A percentile compares a stretch with the other conserved stretches of the same genome.
Evolutionary conservation across 2,329 filamentous ascomycete genomes (phyloP).

Genomic region (Chrysosphaeria jannelii): DNA sequence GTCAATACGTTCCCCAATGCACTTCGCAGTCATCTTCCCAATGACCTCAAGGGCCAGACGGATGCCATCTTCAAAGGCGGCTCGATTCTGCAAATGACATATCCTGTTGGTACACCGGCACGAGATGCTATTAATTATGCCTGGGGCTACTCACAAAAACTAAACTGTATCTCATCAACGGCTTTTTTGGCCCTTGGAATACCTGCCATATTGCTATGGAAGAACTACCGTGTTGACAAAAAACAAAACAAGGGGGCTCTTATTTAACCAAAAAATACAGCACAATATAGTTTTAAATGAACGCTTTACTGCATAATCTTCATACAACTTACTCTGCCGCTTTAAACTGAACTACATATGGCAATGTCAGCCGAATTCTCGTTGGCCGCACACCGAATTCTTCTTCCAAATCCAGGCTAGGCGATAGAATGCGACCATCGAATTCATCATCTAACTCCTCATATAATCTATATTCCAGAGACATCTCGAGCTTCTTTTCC

Average conservation of each 20-base stretch:
- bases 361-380: too few species aligned
- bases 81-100: slow-evolving; percentile 20
- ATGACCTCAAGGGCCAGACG: slow-evolving; percentile 17
- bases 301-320: too few species aligned
- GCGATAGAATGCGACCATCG: too few species aligned
- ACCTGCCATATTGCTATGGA: slow-evolving; percentile 4
- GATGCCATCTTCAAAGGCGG: slow-evolving; percentile 13
- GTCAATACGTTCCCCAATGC: slow-evolving; percentile 21
- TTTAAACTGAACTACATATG: too few species aligned
- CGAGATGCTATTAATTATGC: slow-evolving; percentile 24
- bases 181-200: slow-evolving; percentile 7
- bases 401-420: too few species aligned
- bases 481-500: too few species aligned
- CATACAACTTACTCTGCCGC: too few species aligned
- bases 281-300: too few species aligned
- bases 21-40: slow-evolving; percentile 15
- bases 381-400: too few species aligned
- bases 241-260: slow-evolving; percentile 6
- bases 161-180: slow-evolving; percentile 17
- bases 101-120: slow-evolving; percentile 16
- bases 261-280: too few species aligned
- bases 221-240: slow-evolving; percentile 5
- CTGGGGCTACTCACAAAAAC: slow-evolving; percentile 20
- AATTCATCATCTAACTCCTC: too few species aligned
- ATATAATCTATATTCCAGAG: too few species aligned